Evolutionary conservation across 805 yeast species (phyloP).

Genomic region (Jamesozyma rosinii): DNA sequence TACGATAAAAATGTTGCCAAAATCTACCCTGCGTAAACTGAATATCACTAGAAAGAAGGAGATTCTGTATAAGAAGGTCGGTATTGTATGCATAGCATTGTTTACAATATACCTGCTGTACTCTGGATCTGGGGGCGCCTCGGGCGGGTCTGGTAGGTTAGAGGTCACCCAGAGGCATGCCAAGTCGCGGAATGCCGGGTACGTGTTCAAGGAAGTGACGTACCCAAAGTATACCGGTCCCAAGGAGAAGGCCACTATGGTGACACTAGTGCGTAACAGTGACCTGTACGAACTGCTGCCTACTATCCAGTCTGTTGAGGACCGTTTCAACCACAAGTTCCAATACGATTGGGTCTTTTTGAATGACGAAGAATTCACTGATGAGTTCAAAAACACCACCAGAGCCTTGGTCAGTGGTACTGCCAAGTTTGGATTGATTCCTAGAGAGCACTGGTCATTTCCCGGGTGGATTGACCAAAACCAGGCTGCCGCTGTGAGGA

Average conservation of each 20-base stretch:
- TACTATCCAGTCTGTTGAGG: constrained; percentile 64
- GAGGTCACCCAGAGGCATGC: too few relatives aligned
- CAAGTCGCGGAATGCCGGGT: too few relatives aligned
- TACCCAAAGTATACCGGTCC: too few relatives aligned
- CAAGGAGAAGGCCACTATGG: constrained; percentile 33
- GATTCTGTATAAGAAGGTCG: constrained; percentile 10
- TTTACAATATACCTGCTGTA: constrained; percentile 13
- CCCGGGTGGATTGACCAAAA: constrained; percentile 72
- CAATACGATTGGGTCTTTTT: constrained; percentile 92
- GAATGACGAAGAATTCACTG: constrained; percentile 43
- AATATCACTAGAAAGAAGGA: constrained; percentile 11
- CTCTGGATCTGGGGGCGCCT: constrained; percentile 7
- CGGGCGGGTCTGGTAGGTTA: too few relatives aligned
- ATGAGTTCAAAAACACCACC: constrained; percentile 30
- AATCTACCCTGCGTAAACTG: too few relatives aligned
- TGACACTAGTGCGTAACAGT: constrained; percentile 58
- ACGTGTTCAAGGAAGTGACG: too few relatives aligned
- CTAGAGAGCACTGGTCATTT: constrained; percentile 67
- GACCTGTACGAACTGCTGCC: constrained; percentile 49
- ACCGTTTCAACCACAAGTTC: constrained; percentile 63
- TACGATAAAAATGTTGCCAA: too few relatives aligned
- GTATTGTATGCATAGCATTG: constrained; percentile 12
- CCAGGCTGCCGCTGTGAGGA: constrained; percentile 55
- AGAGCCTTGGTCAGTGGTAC: constrained; percentile 47
- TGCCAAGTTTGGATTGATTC: constrained; percentile 48